Evolutionary conservation across 768 basidiomycete species (phyloP).

Genomic region (Rhizopogon vinicolor): DNA sequence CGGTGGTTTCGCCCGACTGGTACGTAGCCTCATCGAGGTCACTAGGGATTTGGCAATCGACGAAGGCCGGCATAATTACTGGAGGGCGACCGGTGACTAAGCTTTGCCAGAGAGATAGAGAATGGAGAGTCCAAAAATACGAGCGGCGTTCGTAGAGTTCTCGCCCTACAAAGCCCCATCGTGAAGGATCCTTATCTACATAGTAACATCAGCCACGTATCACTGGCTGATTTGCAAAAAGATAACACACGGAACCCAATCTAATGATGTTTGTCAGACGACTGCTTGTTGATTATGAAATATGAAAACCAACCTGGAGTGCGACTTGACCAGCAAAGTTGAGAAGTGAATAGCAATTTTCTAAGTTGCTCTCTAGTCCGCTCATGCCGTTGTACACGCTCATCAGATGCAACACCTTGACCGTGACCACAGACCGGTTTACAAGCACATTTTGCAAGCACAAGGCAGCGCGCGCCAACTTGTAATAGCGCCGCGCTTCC

Average conservation of each 20-base stretch:
- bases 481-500: conserved; percentile 51
- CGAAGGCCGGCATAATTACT: conserved; percentile 34
- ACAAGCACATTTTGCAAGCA: conserved; percentile 40
- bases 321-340: conserved; percentile 46
- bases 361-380: conserved; percentile 46
- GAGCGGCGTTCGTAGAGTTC: conserved; percentile 49
- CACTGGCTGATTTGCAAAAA: not conserved
- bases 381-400: conserved; percentile 52
- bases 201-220: conserved; percentile 6
- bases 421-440: conserved; percentile 41
- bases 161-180: conserved; percentile 45
- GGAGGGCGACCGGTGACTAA: conserved; percentile 47
- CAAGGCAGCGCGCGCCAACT: conserved; percentile 41
- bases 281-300: not conserved
- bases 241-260: conserved; percentile 11
- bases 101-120: conserved; percentile 49
- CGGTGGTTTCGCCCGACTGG: conserved; percentile 36
- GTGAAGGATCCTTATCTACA: conserved; percentile 44
- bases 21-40: conserved; percentile 41
- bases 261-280: not conserved
- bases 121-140: conserved; percentile 52
- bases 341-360: conserved; percentile 41
- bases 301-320: conserved; percentile 33
- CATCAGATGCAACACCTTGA: conserved; percentile 49
- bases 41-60: conserved; percentile 44